Conservation (phyloP, 1,139 yeast species). For the Blastobotrys illinoisensis region DNA sequence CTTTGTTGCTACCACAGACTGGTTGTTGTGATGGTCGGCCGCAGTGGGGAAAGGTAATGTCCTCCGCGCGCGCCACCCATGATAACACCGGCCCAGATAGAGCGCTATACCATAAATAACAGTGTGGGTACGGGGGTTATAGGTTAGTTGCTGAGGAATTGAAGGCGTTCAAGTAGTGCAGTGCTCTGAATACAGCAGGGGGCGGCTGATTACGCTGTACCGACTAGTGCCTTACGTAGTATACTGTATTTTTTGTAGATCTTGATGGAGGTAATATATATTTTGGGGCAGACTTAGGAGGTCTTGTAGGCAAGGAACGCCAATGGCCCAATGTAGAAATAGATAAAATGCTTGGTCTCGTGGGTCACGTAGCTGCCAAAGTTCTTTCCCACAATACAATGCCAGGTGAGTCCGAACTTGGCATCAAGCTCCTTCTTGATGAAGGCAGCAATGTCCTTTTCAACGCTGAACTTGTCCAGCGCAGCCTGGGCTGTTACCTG, state of each 20-base stretch:
- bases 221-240: no score
- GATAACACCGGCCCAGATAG: no score
- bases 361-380: constrained; percentile 95
- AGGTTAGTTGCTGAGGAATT: no score
- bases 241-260: no score
- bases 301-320: constrained; percentile 85
- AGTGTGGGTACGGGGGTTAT: no score
- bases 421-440: constrained; percentile 71
- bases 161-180: no score
- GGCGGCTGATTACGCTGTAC: no score
- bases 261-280: no score
- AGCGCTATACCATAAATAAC: no score
- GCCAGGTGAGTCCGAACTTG: constrained; percentile 83
- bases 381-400: constrained; percentile 86
- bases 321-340: constrained; percentile 74
- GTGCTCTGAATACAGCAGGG: no score
- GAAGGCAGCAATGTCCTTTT: constrained; percentile 68
- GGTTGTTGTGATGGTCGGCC: not conserved
- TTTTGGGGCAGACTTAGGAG: constrained; percentile 24
- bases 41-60: not conserved
- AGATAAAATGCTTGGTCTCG: constrained; percentile 67
- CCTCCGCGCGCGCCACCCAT: not conserved
- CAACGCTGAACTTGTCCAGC: constrained; percentile 50
- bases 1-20: not conserved
- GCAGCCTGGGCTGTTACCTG: constrained; percentile 47